phyloP scores from a whole-genome alignment of 1,139 yeast species.

The Scheffersomyces stambukii region DNA sequence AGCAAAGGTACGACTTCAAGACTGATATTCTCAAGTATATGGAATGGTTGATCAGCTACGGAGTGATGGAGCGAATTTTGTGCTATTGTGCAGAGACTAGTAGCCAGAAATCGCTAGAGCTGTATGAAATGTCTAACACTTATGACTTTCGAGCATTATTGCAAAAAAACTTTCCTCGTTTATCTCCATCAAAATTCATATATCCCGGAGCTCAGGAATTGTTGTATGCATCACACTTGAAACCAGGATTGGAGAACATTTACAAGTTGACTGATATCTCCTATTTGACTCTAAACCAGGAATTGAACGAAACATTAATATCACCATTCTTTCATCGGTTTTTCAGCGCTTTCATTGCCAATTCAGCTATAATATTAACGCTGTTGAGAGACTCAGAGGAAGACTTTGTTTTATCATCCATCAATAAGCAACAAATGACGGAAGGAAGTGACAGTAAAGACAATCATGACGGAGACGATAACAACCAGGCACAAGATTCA shows the following conservation, averaged over 20 bases:
- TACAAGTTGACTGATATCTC: conserved; percentile 19
- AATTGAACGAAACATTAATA: conserved; percentile 27
- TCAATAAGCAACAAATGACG: conserved; percentile 19
- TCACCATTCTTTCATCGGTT: conserved; percentile 50
- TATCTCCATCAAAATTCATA: conserved; percentile 37
- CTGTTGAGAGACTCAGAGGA: conserved; percentile 84
- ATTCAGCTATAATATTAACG: conserved; percentile 75
- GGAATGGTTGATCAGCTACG: conserved; percentile 43
- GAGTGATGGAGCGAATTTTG: conserved; percentile 78
- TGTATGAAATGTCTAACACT: conserved; percentile 37
- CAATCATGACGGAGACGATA: conserved; percentile 6
- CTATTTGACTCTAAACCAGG: conserved; percentile 17
- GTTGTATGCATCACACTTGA: conserved; percentile 15
- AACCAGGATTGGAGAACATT: conserved; percentile 22
- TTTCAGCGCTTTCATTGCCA: conserved; percentile 58
- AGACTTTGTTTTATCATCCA: conserved; percentile 60
- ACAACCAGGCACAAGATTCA: conserved; percentile 3
- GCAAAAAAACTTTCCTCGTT: conserved; percentile 61
- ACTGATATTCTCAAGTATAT: conserved; percentile 34
- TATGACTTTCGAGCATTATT: conserved; percentile 67
- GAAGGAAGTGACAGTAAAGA: conserved; percentile 20
- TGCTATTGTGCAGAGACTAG: conserved; percentile 69
- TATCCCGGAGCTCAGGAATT: conserved; percentile 27
- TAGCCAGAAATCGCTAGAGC: conserved; percentile 22
- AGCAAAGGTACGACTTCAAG: conserved; percentile 53